These are phyloP conservation scores for Zygoascus flipseniorum DNA, from an alignment of 805 yeast species.

Conservation along the genomic window DNA sequence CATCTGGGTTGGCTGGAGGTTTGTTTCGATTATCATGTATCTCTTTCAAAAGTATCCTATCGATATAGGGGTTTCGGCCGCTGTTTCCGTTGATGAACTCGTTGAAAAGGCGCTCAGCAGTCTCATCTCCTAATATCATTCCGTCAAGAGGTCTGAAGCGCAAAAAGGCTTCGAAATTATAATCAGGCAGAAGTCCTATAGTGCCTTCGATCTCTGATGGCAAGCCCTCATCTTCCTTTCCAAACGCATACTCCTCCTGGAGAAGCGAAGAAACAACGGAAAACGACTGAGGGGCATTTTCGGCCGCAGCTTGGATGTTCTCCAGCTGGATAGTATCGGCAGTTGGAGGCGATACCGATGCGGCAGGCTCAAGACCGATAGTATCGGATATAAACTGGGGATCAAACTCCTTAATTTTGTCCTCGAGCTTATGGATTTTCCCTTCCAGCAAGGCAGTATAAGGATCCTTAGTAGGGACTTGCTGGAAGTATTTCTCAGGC, in stretches of 20 bases:
- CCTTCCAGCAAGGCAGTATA: slow-evolving; percentile 51
- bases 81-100: slow-evolving; percentile 9
- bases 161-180: slow-evolving; percentile 13
- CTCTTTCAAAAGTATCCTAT: slow-evolving; percentile 10
- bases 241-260: slow-evolving; percentile 18
- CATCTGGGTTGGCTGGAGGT: slow-evolving; percentile 10
- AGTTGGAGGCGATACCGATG: slow-evolving; percentile 18
- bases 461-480: slow-evolving; percentile 42
- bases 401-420: slow-evolving; percentile 13
- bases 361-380: slow-evolving; percentile 17
- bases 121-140: slow-evolving; percentile 11
- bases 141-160: slow-evolving; percentile 10
- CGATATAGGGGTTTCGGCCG: slow-evolving; percentile 17
- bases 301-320: slow-evolving; percentile 14
- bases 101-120: slow-evolving; percentile 11
- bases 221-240: slow-evolving; percentile 5
- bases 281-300: slow-evolving; percentile 20
- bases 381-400: background rate
- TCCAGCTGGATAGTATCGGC: slow-evolving; percentile 1
- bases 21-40: slow-evolving; percentile 12
- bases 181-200: slow-evolving; percentile 15
- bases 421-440: slow-evolving; percentile 45
- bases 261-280: slow-evolving; percentile 22
- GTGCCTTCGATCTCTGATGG: background rate
- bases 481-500: slow-evolving; percentile 49